Percentiles rank a stretch among this genome's conserved stretches.
Conservation (phyloP, 1,139 yeast genomes). For the Zygotorulaspora mrakii region DNA sequence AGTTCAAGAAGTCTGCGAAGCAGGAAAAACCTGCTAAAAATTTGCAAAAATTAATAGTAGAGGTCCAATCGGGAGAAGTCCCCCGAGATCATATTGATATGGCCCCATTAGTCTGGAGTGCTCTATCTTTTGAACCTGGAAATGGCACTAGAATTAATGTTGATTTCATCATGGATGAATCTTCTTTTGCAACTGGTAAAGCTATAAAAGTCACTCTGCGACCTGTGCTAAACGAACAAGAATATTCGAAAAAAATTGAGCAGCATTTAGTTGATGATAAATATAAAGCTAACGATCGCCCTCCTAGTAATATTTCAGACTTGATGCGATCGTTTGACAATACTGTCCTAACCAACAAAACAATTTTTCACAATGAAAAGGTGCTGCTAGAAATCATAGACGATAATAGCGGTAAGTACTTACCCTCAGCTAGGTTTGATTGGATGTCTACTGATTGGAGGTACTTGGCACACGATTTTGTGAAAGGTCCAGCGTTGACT, state of each 20-base stretch:
- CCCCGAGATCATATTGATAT: constrained; percentile 52
- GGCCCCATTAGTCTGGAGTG: constrained; percentile 53
- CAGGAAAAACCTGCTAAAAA: constrained; percentile 17
- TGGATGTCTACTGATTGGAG: constrained; percentile 8
- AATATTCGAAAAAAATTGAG: constrained; percentile 2
- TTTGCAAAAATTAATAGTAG: constrained; percentile 8
- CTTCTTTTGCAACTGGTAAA: background rate
- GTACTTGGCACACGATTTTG: constrained; percentile 6
- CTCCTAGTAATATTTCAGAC: constrained; percentile 6
- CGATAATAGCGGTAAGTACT: constrained; percentile 14
- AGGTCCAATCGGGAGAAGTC: constrained; percentile 29
- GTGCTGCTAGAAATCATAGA: constrained; percentile 16
- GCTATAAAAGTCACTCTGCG: constrained; percentile 8
- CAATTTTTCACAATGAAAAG: constrained; percentile 12
- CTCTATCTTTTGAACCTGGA: constrained; percentile 44
- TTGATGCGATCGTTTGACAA: constrained; percentile 5
- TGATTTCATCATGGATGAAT: constrained; percentile 13
- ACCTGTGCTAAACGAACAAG: constrained; percentile 8
- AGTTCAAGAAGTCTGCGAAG: constrained; percentile 12
- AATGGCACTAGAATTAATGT: constrained; percentile 25
- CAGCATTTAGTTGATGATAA: background rate
- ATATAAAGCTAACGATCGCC: background rate
- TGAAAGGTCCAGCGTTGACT: constrained; percentile 3
- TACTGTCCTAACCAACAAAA: constrained; percentile 20
- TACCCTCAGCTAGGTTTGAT: constrained; percentile 10